Percentiles rank a stretch among this genome's conserved stretches.
Evolutionary conservation across 2,329 filamentous ascomycete genomes (phyloP).

Genomic region (Cladosporium sp.): DNA sequence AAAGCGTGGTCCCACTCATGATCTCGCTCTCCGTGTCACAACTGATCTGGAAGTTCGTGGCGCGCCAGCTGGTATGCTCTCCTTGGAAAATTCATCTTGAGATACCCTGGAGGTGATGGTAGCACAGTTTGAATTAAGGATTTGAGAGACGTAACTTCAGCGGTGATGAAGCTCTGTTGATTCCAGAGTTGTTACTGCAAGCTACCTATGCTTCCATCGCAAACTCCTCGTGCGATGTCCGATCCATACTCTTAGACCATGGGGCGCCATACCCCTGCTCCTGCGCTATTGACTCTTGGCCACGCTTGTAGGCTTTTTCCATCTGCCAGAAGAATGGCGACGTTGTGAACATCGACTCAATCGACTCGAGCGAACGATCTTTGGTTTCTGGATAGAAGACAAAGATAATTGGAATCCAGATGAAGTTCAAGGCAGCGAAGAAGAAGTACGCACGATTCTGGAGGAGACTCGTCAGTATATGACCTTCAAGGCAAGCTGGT

Average conservation of each 20-base stretch:
- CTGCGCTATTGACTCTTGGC: neutral
- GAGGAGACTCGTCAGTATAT: neutral
- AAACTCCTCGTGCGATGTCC: neutral
- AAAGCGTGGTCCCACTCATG: too few relatives aligned
- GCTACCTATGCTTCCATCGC: neutral
- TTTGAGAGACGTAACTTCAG: too few relatives aligned
- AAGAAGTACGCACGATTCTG: slow-evolving; percentile 46
- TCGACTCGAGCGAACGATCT: slow-evolving; percentile 46
- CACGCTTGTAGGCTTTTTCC: slow-evolving; percentile 34
- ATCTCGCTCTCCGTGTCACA: too few relatives aligned
- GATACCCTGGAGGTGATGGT: too few relatives aligned
- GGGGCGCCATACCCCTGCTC: neutral
- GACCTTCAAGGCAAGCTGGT: neutral
- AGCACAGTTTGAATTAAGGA: too few relatives aligned
- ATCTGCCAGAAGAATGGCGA: slow-evolving; percentile 43
- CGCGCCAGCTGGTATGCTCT: too few relatives aligned
- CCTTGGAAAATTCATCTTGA: too few relatives aligned
- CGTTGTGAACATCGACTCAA: slow-evolving; percentile 45
- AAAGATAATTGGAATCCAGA: slow-evolving; percentile 47
- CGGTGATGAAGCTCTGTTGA: neutral
- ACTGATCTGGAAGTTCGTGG: too few relatives aligned
- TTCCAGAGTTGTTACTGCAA: neutral
- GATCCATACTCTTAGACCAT: neutral
- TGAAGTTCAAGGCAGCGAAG: slow-evolving; percentile 46
- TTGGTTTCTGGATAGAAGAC: slow-evolving; percentile 42